These are phyloP conservation scores for Vitis cinerea DNA, from an alignment of 164 flowering plant genomes.

Conservation along the genomic window DNA sequence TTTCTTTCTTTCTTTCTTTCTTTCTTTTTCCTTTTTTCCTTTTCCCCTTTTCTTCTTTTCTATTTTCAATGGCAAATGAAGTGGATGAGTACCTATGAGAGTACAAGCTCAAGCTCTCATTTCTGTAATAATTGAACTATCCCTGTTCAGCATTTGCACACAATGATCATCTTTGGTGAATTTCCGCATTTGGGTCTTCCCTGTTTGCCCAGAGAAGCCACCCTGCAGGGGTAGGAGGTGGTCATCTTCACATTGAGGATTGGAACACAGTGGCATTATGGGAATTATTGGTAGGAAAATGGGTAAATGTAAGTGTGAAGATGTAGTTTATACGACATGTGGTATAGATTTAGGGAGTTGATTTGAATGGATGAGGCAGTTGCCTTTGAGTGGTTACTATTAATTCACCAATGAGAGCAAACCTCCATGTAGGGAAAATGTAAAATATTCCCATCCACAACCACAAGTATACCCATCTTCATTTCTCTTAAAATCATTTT, in stretches of 20 bases:
- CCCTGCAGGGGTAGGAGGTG: not conserved
- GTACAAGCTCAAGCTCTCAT: slow-evolving; percentile 8
- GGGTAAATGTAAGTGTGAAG: slow-evolving; percentile 1
- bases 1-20: not conserved
- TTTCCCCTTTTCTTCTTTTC: not conserved
- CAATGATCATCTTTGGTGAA: slow-evolving; percentile 6
- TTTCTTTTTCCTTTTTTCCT: slow-evolving; percentile 14
- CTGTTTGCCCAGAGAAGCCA: not conserved
- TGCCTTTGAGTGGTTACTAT: slow-evolving; percentile 16
- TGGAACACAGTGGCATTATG: slow-evolving; percentile 6
- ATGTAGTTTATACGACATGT: slow-evolving; percentile 11
- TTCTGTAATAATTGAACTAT: slow-evolving; percentile 3
- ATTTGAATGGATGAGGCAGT: slow-evolving; percentile 16
- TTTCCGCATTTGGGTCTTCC: slow-evolving; percentile 8
- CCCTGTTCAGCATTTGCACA: slow-evolving; percentile 7
- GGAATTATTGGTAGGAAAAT: slow-evolving; percentile 3
- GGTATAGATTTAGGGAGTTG: slow-evolving; percentile 11
- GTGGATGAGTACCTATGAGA: not conserved
- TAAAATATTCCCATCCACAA: slow-evolving; percentile 19
- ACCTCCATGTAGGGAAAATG: slow-evolving; percentile 11
- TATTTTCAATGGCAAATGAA: not conserved
- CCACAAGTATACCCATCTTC: slow-evolving; percentile 19
- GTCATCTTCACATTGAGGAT: not conserved
- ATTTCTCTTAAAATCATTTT: not conserved
- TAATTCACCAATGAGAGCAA: no score